phyloP scores from a whole-genome alignment of 2,329 filamentous ascomycete species.

The Exophiala xenobiotica region DNA sequence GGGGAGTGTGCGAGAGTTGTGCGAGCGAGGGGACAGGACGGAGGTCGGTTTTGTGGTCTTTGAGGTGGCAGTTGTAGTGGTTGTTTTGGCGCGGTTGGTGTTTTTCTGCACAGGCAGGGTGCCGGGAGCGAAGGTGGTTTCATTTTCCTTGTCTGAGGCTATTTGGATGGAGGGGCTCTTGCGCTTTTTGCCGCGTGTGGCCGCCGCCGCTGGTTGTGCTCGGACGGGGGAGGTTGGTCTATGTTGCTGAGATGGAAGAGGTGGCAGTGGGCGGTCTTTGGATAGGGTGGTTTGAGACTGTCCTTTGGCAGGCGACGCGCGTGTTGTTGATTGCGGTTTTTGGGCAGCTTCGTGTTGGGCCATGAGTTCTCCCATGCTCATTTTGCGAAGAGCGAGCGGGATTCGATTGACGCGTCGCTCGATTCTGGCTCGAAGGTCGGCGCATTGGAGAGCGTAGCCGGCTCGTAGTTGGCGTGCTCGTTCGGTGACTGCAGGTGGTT shows the following conservation, averaged over 20 bases:
- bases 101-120: slow-evolving; percentile 70
- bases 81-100: slow-evolving; percentile 36
- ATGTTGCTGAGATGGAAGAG: slow-evolving; percentile 33
- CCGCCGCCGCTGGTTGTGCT: slow-evolving; percentile 30
- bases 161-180: slow-evolving; percentile 27
- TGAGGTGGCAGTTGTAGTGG: slow-evolving; percentile 39
- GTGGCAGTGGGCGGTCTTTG: slow-evolving; percentile 32
- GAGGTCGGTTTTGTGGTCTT: slow-evolving; percentile 48
- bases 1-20: slow-evolving; percentile 70
- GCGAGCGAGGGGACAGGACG: slow-evolving; percentile 77
- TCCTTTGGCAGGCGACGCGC: slow-evolving; percentile 29
- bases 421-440: slow-evolving; percentile 78
- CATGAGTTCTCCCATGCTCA: slow-evolving; percentile 75
- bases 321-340: slow-evolving; percentile 36
- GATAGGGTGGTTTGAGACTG: slow-evolving; percentile 23
- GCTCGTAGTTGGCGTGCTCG: slow-evolving; percentile 82
- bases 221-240: slow-evolving; percentile 34
- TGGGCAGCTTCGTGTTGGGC: slow-evolving; percentile 47
- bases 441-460: slow-evolving; percentile 84
- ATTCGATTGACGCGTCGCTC: slow-evolving; percentile 94
- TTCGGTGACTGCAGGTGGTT: slow-evolving; percentile 68
- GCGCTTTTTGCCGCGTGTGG: slow-evolving; percentile 30
- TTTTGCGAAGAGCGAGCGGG: slow-evolving; percentile 72
- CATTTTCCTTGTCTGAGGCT: slow-evolving; percentile 73
- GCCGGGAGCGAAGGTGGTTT: slow-evolving; percentile 38